Evolutionary conservation across 2,329 filamentous ascomycete species (phyloP).

Genomic region (Ascosphaera aggregata): DNA sequence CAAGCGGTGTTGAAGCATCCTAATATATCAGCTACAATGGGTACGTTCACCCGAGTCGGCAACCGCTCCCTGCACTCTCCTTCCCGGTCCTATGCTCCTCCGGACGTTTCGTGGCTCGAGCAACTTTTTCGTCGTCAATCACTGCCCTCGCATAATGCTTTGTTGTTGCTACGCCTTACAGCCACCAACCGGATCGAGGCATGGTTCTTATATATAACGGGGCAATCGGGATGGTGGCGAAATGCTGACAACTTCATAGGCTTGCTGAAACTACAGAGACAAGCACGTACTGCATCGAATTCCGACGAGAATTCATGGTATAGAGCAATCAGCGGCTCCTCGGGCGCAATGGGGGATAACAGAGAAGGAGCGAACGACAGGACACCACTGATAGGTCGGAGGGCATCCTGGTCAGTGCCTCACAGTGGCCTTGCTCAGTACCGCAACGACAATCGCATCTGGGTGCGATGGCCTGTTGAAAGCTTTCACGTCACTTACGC

Average conservation of each 20-base stretch:
- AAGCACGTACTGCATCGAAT: not conserved
- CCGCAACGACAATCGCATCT: slow-evolving; percentile 15
- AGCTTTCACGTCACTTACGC: slow-evolving; percentile 19
- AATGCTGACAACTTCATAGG: not conserved
- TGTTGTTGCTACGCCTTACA: too few relatives aligned
- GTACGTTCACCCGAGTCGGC: not conserved
- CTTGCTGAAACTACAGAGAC: not conserved
- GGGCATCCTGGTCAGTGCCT: slow-evolving; percentile 5
- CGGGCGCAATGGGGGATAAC: not conserved
- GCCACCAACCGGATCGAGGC: not conserved
- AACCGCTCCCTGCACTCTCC: not conserved
- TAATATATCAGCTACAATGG: not conserved
- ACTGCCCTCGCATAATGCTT: too few relatives aligned
- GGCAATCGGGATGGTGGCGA: not conserved
- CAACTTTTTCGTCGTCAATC: too few relatives aligned
- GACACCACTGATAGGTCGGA: slow-evolving; percentile 1
- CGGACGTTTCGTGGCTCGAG: not conserved
- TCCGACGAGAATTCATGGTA: not conserved
- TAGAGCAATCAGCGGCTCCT: not conserved
- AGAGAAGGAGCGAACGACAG: not conserved
- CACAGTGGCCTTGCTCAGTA: slow-evolving; percentile 6
- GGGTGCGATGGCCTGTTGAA: slow-evolving; percentile 18
- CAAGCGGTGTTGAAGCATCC: not conserved
- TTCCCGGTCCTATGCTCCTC: not conserved
- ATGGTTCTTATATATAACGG: not conserved